Evolutionary conservation across 192 early-diverging fungal genomes (phyloP).

Genomic region (Umbelopsis ramanniana): DNA sequence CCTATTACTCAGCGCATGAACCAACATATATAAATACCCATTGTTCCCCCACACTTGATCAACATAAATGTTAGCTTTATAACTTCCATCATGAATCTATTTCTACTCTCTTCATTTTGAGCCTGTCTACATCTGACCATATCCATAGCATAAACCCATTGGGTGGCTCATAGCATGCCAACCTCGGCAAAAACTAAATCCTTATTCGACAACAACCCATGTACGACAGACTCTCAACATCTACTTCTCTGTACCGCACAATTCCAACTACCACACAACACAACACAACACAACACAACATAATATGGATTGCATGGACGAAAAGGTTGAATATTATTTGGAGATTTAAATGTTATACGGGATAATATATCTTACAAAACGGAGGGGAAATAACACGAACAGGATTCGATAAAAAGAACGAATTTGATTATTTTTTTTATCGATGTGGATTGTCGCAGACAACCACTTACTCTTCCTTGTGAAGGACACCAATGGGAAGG

Average conservation of each 20-base stretch:
- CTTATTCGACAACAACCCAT: too few species aligned
- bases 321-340: neutral
- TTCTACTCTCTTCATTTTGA: too few species aligned
- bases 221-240: too few species aligned
- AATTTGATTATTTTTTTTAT: neutral
- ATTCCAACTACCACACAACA: too few species aligned
- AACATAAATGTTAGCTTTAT: too few species aligned
- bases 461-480: neutral
- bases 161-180: too few species aligned
- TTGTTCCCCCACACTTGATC: neutral
- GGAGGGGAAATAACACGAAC: neutral
- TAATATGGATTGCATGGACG: neutral
- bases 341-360: neutral
- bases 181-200: too few species aligned
- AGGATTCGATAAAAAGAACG: neutral
- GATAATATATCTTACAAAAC: conserved; percentile 19
- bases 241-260: too few species aligned
- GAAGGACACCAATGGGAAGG: conserved; percentile 21
- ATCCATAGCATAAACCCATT: too few species aligned
- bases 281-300: too few species aligned
- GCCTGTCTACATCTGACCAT: too few species aligned
- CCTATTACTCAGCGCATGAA: neutral
- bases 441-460: neutral
- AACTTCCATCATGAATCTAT: too few species aligned
- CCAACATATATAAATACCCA: neutral